A percentile compares a stretch with the other conserved stretches of the same genome.
Conservation (phyloP, 768 basidiomycete genomes). For the Trametes elegans region DNA sequence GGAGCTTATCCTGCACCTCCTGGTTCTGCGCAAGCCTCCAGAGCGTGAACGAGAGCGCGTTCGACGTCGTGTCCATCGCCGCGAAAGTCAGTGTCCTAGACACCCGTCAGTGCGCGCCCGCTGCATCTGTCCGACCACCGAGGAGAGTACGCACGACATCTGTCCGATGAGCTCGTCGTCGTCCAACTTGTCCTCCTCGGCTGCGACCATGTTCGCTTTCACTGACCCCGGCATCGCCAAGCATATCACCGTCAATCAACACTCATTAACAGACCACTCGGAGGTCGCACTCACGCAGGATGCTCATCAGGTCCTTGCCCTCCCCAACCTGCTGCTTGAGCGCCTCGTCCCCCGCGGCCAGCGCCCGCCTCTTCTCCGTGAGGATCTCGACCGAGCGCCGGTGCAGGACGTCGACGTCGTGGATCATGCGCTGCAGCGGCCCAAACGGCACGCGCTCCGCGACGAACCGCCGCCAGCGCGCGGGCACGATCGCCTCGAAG, state of each 20-base stretch:
- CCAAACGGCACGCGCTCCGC: constrained; percentile 12
- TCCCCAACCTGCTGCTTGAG: constrained; percentile 12
- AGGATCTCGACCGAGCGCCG: constrained; percentile 15
- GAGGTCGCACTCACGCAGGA: constrained; percentile 14
- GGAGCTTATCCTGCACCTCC: constrained; percentile 35
- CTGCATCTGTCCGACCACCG: neutral
- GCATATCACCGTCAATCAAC: no score
- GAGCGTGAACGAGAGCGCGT: constrained; percentile 20
- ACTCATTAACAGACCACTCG: neutral
- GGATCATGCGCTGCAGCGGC: constrained; percentile 8
- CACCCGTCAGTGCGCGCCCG: neutral
- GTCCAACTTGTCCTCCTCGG: constrained; percentile 19
- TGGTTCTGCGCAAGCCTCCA: constrained; percentile 27
- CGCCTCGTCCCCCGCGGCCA: constrained; percentile 18
- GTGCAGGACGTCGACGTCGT: constrained; percentile 12
- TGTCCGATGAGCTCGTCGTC: constrained; percentile 29
- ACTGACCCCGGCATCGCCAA: no score
- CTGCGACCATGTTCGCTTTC: constrained; percentile 20
- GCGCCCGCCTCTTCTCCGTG: constrained; percentile 18
- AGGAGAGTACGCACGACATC: constrained; percentile 26
- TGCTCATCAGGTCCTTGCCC: constrained; percentile 27
- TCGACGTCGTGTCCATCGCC: constrained; percentile 28
- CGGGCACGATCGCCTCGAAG: constrained; percentile 34
- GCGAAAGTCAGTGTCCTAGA: constrained; percentile 19
- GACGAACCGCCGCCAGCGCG: neutral